Evolutionary conservation across 345 rosid species (phyloP), one percentile per base, ranked within the genome.

Genomic region (Citrus medica): DNA sequence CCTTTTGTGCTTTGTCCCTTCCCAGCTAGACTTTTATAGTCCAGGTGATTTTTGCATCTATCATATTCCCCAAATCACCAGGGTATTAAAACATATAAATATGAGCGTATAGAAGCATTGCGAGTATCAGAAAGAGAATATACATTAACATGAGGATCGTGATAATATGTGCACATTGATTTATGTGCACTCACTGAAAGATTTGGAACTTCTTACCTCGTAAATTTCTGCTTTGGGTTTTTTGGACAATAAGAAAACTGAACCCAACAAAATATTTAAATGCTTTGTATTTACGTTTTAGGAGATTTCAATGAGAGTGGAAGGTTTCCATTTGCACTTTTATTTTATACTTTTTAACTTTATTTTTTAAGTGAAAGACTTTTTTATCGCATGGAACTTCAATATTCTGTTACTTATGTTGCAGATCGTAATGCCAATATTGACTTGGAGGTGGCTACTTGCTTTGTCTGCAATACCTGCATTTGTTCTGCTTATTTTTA

Each of bases 361-460:
- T 25, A 24, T 24, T 60, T 60, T 60, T 60, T 3, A 27, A 61
- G 8, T 10, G 30, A 14, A 1, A 12, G 19, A 10, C 17, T 9
- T 13, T 61, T 61, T 61, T 4, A 61, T 61, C 30, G 28, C 7
- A 27, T 61, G 33, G 65, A 75, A 62, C 30, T 63, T 25, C 28
- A 38, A 61, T 37, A 14, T 46, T 16, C 7, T 40, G 61, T 38
- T 28, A 60, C 53, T 70, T 58, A 0, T 58, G 19, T 55, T 83
- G 71, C 74, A 83, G 83, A 25, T 80, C 38, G 71, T 90, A n/a
- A 88, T 92, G 92, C 89, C 93, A 69, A 85, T 69, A 66, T 81
- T 90, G 71, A 82, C 80, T 73, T 90, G 96, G 93, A 88, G 96
- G 79, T 92, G 93, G 92, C 83, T 92, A 32, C 92, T 92, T 53